These are phyloP conservation scores for Hyphochytrium catenoides DNA, from an alignment of 352 stramenopile species.

Conservation along the genomic window DNA sequence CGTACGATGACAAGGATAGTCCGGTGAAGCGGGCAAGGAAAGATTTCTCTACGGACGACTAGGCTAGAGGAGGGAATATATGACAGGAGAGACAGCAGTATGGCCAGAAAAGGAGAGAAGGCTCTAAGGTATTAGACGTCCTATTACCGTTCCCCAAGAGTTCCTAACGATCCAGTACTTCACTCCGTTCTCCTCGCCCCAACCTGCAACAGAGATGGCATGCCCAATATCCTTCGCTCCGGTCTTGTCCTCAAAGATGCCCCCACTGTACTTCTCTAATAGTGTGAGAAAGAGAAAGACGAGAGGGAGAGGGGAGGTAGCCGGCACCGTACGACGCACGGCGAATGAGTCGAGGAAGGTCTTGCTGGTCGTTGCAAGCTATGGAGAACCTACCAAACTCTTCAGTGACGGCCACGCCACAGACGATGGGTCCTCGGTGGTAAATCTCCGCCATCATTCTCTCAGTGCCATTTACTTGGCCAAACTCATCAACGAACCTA, in stretches of 20 bases:
- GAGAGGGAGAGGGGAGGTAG: no score
- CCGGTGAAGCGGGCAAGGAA: no score
- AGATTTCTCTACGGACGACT: no score
- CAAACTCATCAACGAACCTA: constrained; percentile 85
- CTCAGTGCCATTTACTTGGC: constrained; percentile 56
- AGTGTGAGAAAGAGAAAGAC: no score
- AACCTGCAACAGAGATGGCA: constrained; percentile 86
- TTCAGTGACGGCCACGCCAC: constrained; percentile 70
- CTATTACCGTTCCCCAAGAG: constrained; percentile 73
- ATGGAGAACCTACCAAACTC: constrained; percentile 29
- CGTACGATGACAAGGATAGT: no score
- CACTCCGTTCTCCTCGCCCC: constrained; percentile 61
- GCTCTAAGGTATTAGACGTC: no score
- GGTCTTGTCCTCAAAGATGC: constrained; percentile 75
- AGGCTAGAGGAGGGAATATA: no score
- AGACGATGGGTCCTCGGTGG: constrained; percentile 74
- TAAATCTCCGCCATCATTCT: constrained; percentile 93
- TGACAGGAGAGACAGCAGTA: no score
- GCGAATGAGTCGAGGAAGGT: no score
- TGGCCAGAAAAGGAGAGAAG: no score
- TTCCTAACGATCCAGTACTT: constrained; percentile 90
- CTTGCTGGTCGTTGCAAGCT: constrained; percentile 14
- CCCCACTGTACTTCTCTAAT: constrained; percentile 78
- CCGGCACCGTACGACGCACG: no score
- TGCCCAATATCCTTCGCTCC: constrained; percentile 43